A percentile compares a stretch with the other conserved stretches of the same genome.
phyloP scores from a whole-genome alignment of 106 monocot genomes.

The Amphibolis antarctica region DNA sequence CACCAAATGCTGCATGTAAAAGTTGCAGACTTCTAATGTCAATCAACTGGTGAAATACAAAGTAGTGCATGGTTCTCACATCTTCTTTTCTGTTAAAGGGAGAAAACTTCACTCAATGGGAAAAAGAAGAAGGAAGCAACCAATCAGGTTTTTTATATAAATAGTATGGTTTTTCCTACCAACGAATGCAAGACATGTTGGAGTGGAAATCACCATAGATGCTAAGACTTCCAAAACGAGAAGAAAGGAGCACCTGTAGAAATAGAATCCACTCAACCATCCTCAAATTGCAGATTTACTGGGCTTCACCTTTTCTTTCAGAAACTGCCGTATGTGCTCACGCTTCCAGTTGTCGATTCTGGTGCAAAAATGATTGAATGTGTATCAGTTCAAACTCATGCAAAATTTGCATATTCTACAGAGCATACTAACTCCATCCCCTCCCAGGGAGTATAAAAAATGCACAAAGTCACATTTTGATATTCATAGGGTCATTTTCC shows the following conservation, averaged over 20 bases:
- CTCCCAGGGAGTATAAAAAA: neutral
- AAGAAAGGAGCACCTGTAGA: too few species aligned
- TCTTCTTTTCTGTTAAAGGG: neutral
- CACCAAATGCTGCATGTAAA: too few species aligned
- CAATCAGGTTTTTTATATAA: neutral
- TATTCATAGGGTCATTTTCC: too few species aligned
- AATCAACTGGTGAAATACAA: too few species aligned
- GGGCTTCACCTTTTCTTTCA: slow-evolving; percentile 73
- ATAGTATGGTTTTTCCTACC: too few species aligned
- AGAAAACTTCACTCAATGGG: neutral
- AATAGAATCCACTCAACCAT: too few species aligned
- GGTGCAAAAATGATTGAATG: slow-evolving; percentile 9
- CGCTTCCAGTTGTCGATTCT: slow-evolving; percentile 98
- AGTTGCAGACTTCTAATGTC: too few species aligned
- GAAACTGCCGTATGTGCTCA: slow-evolving; percentile 76
- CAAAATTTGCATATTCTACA: neutral
- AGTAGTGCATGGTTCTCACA: too few species aligned
- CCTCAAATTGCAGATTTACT: neutral
- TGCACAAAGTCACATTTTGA: neutral
- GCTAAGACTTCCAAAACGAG: neutral
- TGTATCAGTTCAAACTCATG: neutral
- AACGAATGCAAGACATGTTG: neutral
- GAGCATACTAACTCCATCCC: neutral
- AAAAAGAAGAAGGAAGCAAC: neutral
- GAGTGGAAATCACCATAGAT: too few species aligned